These are phyloP conservation scores for Leccinum subrobustum DNA, from an alignment of 1,284 basidiomycete genomes.

Conservation along the genomic window DNA sequence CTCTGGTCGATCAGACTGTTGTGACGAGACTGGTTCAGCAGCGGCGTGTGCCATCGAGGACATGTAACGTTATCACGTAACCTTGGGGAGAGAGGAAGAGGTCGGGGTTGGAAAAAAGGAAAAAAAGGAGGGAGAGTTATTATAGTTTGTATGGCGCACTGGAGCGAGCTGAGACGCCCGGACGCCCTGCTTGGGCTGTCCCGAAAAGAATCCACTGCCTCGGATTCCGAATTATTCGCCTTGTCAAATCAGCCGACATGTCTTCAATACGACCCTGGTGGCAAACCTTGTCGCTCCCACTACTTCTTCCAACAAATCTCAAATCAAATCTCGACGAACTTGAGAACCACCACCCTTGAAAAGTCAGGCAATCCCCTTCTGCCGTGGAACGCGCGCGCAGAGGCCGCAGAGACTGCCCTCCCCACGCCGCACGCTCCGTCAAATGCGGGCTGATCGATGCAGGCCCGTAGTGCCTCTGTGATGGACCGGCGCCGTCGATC, in stretches of 20 bases:
- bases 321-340: conserved; percentile 34
- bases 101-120: conserved; percentile 34
- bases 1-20: conserved; percentile 53
- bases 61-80: conserved; percentile 43
- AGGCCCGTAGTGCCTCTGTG: not conserved
- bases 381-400: conserved; percentile 3
- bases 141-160: conserved; percentile 30
- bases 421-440: conserved; percentile 2
- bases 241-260: conserved; percentile 50
- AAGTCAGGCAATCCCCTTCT: conserved; percentile 25
- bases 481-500: conserved; percentile 1
- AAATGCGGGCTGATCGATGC: not conserved
- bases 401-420: not conserved
- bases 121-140: conserved; percentile 30
- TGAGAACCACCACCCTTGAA: conserved; percentile 14
- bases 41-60: conserved; percentile 40
- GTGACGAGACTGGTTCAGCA: conserved; percentile 41
- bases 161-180: conserved; percentile 27
- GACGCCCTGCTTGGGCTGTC: conserved; percentile 3
- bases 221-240: conserved; percentile 50
- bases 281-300: conserved; percentile 31
- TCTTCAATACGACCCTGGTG: conserved; percentile 45
- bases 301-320: conserved; percentile 27
- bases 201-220: conserved; percentile 34
- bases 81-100: conserved; percentile 28